A percentile compares a stretch with the other conserved stretches of the same genome.
phyloP scores from a whole-genome alignment of 257 asterid species.

The Plantago ovata region DNA sequence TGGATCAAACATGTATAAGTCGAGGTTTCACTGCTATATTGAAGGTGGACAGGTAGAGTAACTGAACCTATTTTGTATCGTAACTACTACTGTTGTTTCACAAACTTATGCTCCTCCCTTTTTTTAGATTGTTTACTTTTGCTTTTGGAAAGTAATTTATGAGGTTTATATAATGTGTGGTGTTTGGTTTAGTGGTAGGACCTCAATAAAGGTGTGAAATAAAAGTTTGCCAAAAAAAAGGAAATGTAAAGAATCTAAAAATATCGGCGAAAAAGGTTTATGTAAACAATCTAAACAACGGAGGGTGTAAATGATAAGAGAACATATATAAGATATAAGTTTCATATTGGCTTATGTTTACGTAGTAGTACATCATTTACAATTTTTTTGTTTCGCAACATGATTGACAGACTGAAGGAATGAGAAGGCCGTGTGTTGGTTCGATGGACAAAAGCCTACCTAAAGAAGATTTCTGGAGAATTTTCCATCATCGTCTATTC shows the following conservation, averaged over 20 bases:
- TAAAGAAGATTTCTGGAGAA: constrained; percentile 60
- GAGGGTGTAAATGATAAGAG: too few relatives aligned
- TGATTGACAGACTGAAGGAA: constrained; percentile 69
- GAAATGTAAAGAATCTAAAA: too few relatives aligned
- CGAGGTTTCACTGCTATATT: constrained; percentile 80
- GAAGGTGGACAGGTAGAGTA: constrained; percentile 83
- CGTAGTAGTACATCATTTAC: constrained; percentile 1
- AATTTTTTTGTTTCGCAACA: constrained; percentile 8
- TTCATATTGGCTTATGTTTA: constrained; percentile 5
- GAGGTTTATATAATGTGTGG: too few relatives aligned
- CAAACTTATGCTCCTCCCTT: too few relatives aligned
- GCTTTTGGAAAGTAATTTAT: too few relatives aligned
- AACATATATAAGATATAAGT: background rate
- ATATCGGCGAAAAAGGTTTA: too few relatives aligned
- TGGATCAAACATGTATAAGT: constrained; percentile 74
- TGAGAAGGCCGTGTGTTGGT: constrained; percentile 66
- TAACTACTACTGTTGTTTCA: background rate
- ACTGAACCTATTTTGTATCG: constrained; percentile 6
- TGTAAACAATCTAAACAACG: too few relatives aligned
- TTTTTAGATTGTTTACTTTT: too few relatives aligned
- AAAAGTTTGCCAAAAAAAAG: too few relatives aligned
- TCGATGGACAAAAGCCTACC: constrained; percentile 72
- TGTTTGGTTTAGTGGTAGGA: too few relatives aligned
- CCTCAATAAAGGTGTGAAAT: too few relatives aligned
- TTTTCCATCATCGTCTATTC: constrained; percentile 75